Conservation (phyloP, 2,329 filamentous ascomycete species). For the Trichoderma sp. region DNA sequence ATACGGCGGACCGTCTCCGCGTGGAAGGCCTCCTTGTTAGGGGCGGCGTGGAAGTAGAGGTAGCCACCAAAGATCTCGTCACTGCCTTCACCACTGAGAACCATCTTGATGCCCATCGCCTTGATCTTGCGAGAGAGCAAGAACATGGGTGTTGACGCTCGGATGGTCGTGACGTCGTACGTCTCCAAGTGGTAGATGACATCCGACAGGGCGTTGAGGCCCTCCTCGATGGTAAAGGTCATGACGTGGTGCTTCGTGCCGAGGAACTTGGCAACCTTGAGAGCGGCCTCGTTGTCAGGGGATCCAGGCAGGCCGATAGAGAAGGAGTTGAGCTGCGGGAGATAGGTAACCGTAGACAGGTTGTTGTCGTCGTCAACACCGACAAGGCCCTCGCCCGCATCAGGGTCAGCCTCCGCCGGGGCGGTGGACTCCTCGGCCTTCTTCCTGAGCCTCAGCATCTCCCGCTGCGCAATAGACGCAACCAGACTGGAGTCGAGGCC, state of each 20-base stretch:
- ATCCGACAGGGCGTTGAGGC: conserved; percentile 92
- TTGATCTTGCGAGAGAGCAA: conserved; percentile 98
- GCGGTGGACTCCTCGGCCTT: conserved; percentile 56
- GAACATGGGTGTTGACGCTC: conserved; percentile 98
- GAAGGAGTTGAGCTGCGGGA: conserved; percentile 97
- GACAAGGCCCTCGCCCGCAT: conserved; percentile 73
- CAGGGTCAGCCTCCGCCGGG: conserved; percentile 49
- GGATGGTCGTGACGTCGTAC: conserved; percentile 97
- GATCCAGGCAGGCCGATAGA: conserved; percentile 94
- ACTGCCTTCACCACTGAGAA: conserved; percentile 91
- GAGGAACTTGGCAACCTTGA: conserved; percentile 93
- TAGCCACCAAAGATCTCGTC: conserved; percentile 99
- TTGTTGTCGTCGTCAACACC: conserved; percentile 94
- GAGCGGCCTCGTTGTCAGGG: conserved; percentile 87
- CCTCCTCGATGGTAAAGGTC: conserved; percentile 97
- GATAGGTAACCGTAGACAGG: conserved; percentile 83
- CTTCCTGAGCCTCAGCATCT: conserved; percentile 77
- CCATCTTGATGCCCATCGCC: conserved; percentile 99
- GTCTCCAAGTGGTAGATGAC: conserved; percentile 98
- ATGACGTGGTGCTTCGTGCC: conserved; percentile 98
- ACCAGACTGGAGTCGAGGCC: conserved; percentile 95
- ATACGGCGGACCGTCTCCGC: conserved; percentile 91
- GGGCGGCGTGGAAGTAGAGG: conserved; percentile 96
- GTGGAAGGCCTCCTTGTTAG: conserved; percentile 90
- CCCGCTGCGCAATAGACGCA: conserved; percentile 91